Evolutionary conservation across 208 protist genomes (phyloP).

Genomic region (Sergeia podlipaevii): DNA sequence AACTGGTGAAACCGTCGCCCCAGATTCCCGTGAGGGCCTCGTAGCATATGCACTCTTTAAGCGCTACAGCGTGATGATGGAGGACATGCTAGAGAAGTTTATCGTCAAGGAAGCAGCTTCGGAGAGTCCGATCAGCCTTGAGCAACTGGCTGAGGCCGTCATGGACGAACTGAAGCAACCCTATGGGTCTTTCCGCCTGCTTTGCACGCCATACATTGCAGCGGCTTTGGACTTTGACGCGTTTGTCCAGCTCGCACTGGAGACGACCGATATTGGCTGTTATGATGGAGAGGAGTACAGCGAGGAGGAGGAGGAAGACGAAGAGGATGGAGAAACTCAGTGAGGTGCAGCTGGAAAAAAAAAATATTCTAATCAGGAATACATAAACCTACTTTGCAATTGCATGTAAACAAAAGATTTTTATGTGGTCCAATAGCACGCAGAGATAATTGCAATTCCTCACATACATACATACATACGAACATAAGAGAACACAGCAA

Average conservation of each 20-base stretch:
- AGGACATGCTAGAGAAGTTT: constrained; percentile 51
- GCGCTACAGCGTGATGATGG: constrained; percentile 46
- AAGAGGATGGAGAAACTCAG: no score
- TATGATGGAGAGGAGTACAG: constrained; percentile 23
- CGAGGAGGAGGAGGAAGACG: background rate
- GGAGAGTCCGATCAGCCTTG: constrained; percentile 8
- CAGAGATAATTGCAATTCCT: no score
- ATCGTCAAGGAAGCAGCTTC: constrained; percentile 11
- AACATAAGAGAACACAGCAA: no score
- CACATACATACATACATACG: no score
- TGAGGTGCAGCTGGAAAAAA: no score
- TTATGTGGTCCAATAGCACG: no score
- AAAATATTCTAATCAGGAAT: no score
- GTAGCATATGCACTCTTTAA: constrained; percentile 54
- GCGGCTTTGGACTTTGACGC: constrained; percentile 64
- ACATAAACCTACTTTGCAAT: no score
- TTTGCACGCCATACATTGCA: constrained; percentile 71
- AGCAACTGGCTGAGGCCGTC: constrained; percentile 38
- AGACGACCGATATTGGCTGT: constrained; percentile 43
- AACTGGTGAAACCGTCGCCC: constrained; percentile 12
- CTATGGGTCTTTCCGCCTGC: constrained; percentile 25
- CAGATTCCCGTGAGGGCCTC: constrained; percentile 41
- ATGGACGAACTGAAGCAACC: constrained; percentile 41
- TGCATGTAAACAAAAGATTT: no score
- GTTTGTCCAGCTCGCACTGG: constrained; percentile 60